Evolutionary conservation across 805 yeast species (phyloP), one percentile per base, ranked within the genome.

Genomic region (Candida rishiriensis): DNA sequence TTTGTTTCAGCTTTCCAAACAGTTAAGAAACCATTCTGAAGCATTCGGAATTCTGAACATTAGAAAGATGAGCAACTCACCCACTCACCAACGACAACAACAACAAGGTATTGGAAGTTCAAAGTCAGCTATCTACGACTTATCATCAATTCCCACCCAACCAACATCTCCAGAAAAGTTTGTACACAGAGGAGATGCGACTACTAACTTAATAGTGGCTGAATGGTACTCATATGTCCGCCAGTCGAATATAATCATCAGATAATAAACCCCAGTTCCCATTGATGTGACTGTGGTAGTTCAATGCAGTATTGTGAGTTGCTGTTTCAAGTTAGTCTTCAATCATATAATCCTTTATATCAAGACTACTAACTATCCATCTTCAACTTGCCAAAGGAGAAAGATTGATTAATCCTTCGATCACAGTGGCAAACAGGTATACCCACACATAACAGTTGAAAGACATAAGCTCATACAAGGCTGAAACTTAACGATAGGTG

Each of bases 401-500:
- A 18, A 31, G 36, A 31, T 2, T 13, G 29, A 18, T 34, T 36
- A 18, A 30, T 31, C 26, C 26, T 5, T 21, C 7, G 26, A 21
- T 21, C 26, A 21, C 26, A 4, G 7, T 21, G 7, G 7, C 26
- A 5, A 21, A 21, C 7, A 4, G 7, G 7, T 7, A 5, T 7
- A 21, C 26, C 7, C 26, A 21, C 26, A 21, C 36, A 15, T 7
- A 21, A 21, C 26, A 21, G 26, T 21, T 21, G 26, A 21, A 21
- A 21, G 7, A 21, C 26, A 21, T 21, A 39, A 48, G 63, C 78
- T 74, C 79, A 74, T 74, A 74, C 79, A 74, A 74, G 79, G 79
- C 79, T 74, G 79, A 74, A 74, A 74, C 79, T 74, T 74, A 74
- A 74, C 78, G 77, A 73, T 56, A 65, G 48, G 59, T 65, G 73